Percentiles rank a stretch among this genome's conserved stretches.
These are phyloP conservation scores for Aspergillus pseudoglaucus DNA, from an alignment of 2,329 filamentous ascomycete species.

Conservation along the genomic window DNA sequence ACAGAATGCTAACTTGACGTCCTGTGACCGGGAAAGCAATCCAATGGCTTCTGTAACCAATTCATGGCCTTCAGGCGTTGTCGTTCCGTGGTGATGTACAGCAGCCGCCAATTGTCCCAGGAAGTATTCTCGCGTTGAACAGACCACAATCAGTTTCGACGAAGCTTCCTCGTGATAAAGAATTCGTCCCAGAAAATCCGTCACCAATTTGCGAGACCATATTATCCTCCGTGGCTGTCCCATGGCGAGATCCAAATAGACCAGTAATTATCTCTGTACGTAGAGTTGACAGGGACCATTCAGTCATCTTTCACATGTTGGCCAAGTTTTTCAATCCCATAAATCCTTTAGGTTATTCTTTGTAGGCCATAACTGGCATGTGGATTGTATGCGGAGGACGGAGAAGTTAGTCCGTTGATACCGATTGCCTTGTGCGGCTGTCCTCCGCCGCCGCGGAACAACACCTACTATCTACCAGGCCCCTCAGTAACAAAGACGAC, in stretches of 20 bases:
- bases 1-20: constrained; percentile 65
- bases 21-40: constrained; percentile 61
- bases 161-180: constrained; percentile 47
- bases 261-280: too few relatives aligned
- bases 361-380: too few relatives aligned
- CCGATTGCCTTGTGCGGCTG: too few relatives aligned
- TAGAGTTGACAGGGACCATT: too few relatives aligned
- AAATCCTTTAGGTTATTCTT: too few relatives aligned
- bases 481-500: background rate
- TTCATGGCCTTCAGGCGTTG: constrained; percentile 20
- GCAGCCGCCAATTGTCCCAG: constrained; percentile 52
- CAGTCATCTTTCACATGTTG: too few relatives aligned
- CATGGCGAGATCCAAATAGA: constrained; percentile 7
- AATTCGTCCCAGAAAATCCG: constrained; percentile 57
- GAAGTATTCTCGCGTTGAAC: constrained; percentile 60
- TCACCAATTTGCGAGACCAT: constrained; percentile 46
- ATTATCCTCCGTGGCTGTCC: constrained; percentile 15
- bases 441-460: too few relatives aligned
- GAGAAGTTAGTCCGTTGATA: too few relatives aligned
- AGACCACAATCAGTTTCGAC: constrained; percentile 65
- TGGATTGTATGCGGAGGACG: too few relatives aligned
- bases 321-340: too few relatives aligned
- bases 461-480: too few relatives aligned
- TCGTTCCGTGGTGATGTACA: constrained; percentile 25
- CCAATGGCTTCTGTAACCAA: constrained; percentile 61